Percentiles rank a stretch among this genome's conserved stretches.
Conservation (phyloP, 2,329 filamentous ascomycete genomes). For the Arachnopeziza araneosa region DNA sequence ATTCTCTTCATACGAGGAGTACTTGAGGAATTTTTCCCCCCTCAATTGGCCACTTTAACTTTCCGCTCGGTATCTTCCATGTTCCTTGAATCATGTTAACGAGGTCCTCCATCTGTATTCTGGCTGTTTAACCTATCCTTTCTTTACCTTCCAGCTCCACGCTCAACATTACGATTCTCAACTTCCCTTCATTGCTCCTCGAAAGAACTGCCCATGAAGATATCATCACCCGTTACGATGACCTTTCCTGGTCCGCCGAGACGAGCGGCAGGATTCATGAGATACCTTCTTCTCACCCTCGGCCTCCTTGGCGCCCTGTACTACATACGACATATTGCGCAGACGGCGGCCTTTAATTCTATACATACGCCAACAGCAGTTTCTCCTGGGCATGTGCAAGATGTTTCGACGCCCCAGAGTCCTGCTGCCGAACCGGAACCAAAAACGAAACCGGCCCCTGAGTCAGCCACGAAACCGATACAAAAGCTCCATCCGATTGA, state of each 20-base stretch:
- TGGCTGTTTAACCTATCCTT: not conserved
- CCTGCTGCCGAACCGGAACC: not conserved
- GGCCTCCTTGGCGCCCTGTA: slow-evolving; percentile 7
- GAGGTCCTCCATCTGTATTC: not conserved
- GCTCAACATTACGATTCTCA: not conserved
- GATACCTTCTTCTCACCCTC: slow-evolving; percentile 14
- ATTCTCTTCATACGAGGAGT: not conserved
- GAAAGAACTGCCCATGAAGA: slow-evolving; percentile 18
- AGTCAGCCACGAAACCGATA: slow-evolving; percentile 6
- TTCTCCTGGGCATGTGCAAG: slow-evolving; percentile 5
- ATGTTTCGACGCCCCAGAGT: not conserved
- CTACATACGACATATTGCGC: slow-evolving; percentile 10
- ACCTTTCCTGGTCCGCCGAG: slow-evolving; percentile 25
- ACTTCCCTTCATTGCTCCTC: not conserved
- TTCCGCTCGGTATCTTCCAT: not conserved
- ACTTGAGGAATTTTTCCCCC: not conserved
- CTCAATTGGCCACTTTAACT: not conserved
- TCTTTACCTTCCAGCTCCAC: not conserved
- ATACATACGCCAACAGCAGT: slow-evolving; percentile 4
- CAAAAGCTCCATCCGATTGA: slow-evolving; percentile 39
- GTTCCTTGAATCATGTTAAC: not conserved
- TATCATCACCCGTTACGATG: slow-evolving; percentile 26
- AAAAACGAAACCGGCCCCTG: not conserved
- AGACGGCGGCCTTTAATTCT: slow-evolving; percentile 3
- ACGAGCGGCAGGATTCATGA: slow-evolving; percentile 20